Evolutionary conservation across 164 flowering plant genomes (phyloP).

Genomic region (Vitis vinifera): DNA sequence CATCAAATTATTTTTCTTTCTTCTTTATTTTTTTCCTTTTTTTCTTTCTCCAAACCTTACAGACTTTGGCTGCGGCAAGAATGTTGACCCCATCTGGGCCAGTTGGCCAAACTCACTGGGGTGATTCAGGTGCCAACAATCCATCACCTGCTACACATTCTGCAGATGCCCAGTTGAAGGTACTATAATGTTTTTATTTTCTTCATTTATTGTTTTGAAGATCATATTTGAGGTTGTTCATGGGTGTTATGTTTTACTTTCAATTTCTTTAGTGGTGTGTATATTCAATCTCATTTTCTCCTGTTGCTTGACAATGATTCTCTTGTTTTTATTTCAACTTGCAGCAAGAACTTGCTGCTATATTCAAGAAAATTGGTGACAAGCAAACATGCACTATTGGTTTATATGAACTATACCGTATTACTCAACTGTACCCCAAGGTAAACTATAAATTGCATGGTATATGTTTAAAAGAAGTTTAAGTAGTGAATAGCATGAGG

Average conservation of each 20-base stretch:
- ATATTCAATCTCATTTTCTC: background rate
- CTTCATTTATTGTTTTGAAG: background rate
- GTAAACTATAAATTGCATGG: constrained; percentile 27
- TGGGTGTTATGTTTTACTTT: background rate
- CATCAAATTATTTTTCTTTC: background rate
- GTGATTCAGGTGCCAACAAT: constrained; percentile 78
- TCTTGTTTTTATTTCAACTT: background rate
- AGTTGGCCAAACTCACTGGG: constrained; percentile 94
- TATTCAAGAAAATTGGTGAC: constrained; percentile 98
- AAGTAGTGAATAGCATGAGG: too few relatives aligned
- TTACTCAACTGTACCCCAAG: constrained; percentile 94
- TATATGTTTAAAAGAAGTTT: background rate
- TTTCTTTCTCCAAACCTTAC: constrained; percentile 3
- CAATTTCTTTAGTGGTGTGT: background rate
- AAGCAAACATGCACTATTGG: constrained; percentile 97
- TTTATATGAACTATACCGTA: constrained; percentile 84
- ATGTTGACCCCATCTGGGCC: constrained; percentile 93
- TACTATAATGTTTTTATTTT: constrained; percentile 10
- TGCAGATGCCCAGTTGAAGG: constrained; percentile 97
- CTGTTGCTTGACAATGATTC: background rate
- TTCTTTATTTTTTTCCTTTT: background rate
- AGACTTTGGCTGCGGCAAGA: constrained; percentile 99
- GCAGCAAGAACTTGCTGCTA: constrained; percentile 99
- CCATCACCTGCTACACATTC: constrained; percentile 82
- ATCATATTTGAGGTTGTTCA: background rate